Conservation (phyloP, 768 basidiomycete species). For the Agrocybe chaxingu region DNA sequence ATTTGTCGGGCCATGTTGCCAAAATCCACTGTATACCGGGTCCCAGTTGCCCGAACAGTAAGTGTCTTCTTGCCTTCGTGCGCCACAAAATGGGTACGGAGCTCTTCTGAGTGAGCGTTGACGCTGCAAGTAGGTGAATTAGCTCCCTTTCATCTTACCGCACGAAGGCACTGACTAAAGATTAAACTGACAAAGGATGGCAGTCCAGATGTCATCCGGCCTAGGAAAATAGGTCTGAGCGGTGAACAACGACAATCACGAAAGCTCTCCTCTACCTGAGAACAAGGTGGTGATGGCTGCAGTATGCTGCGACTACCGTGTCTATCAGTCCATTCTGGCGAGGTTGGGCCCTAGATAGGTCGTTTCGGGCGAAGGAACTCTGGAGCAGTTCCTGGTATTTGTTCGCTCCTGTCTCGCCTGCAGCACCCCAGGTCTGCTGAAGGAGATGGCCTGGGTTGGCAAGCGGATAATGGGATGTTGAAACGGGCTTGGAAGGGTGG, state of each 20-base stretch:
- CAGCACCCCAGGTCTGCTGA: no score
- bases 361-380: background rate
- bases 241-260: background rate
- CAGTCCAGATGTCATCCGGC: conserved; percentile 33
- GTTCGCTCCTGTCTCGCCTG: no score
- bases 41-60: conserved; percentile 13
- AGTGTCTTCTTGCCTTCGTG: conserved; percentile 31
- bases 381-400: conserved; percentile 1
- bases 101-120: conserved; percentile 22
- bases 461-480: no score
- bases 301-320: conserved; percentile 12
- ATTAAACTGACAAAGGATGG: conserved; percentile 31
- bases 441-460: no score
- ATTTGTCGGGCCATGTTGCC: conserved; percentile 24
- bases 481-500: no score
- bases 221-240: background rate
- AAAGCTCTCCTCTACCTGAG: background rate
- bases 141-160: no score
- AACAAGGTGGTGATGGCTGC: conserved; percentile 11
- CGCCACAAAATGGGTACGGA: conserved; percentile 30
- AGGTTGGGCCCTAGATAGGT: background rate
- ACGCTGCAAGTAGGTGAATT: conserved; percentile 5
- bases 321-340: conserved; percentile 10
- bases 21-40: conserved; percentile 26
- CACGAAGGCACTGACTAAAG: conserved; percentile 18